A percentile compares a stretch with the other conserved stretches of the same genome.
Evolutionary conservation across 352 stramenopile species (phyloP).

Genomic region (Pythium guiyangense): DNA sequence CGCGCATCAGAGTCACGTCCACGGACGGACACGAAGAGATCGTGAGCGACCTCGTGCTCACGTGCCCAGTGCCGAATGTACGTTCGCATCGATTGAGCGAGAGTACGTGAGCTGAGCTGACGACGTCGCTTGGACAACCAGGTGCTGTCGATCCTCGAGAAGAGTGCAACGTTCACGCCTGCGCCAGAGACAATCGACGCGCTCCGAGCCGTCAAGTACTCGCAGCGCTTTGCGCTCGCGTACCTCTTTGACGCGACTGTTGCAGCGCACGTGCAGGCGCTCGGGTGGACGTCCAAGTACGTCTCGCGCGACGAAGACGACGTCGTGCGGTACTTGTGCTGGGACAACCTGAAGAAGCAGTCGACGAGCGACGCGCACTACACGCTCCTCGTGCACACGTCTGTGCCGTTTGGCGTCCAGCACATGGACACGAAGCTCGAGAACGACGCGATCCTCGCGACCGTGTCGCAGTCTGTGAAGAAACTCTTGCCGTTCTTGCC

Average conservation of each 20-base stretch:
- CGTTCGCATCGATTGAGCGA: background rate
- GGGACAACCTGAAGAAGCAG: conserved; percentile 69
- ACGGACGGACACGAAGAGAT: conserved; percentile 39
- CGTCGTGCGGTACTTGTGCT: conserved; percentile 71
- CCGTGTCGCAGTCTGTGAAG: conserved; percentile 41
- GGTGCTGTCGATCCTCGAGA: conserved; percentile 49
- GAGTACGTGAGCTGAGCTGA: background rate
- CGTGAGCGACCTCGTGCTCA: conserved; percentile 64
- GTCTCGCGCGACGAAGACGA: conserved; percentile 45
- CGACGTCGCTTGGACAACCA: background rate
- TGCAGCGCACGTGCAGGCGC: conserved; percentile 23
- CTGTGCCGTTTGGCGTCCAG: conserved; percentile 46
- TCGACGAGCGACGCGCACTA: conserved; percentile 7
- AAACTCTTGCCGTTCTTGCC: conserved; percentile 57
- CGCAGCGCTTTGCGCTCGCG: conserved; percentile 60
- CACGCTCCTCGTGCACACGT: conserved; percentile 61
- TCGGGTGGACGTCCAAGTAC: conserved; percentile 69
- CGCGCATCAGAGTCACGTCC: conserved; percentile 39
- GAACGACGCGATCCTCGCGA: conserved; percentile 49
- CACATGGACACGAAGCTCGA: conserved; percentile 54
- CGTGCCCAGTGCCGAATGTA: conserved; percentile 59
- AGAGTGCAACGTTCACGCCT: conserved; percentile 35
- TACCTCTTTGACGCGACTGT: conserved; percentile 52
- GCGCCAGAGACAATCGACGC: conserved; percentile 22
- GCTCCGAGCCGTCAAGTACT: conserved; percentile 52